Percentiles rank a stretch among this genome's conserved stretches.
Evolutionary conservation across 257 asterid genomes (phyloP).

Genomic region (Nicotiana noctiflora): DNA sequence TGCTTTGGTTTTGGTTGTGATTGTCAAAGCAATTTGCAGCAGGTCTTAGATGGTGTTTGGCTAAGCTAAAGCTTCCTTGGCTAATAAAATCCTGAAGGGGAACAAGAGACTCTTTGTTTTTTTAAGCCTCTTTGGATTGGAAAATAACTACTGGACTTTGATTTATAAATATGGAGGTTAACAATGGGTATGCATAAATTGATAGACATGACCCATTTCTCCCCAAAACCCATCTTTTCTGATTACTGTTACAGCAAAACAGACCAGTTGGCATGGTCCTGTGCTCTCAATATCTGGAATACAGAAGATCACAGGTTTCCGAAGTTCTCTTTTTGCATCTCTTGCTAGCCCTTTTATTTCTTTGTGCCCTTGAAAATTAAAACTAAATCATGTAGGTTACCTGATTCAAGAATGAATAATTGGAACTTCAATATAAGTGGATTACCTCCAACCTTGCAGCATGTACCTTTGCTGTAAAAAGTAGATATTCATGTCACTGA

Average conservation of each 20-base stretch:
- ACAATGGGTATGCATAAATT: background rate
- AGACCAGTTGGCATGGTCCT: background rate
- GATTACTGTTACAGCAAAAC: background rate
- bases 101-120: background rate
- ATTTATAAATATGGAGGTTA: background rate
- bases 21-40: background rate
- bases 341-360: background rate
- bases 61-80: background rate
- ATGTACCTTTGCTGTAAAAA: background rate
- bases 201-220: background rate
- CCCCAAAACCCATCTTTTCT: background rate
- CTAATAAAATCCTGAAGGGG: background rate
- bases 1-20: background rate
- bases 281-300: background rate
- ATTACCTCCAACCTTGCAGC: background rate
- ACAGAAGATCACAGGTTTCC: background rate
- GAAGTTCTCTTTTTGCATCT: background rate
- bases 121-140: background rate
- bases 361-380: background rate
- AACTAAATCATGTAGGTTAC: background rate
- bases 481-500: background rate
- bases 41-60: background rate
- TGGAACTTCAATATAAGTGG: background rate
- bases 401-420: background rate
- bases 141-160: background rate